Conservation (phyloP, 1,139 yeast genomes). For the Suhomyces bolitotheri region DNA sequence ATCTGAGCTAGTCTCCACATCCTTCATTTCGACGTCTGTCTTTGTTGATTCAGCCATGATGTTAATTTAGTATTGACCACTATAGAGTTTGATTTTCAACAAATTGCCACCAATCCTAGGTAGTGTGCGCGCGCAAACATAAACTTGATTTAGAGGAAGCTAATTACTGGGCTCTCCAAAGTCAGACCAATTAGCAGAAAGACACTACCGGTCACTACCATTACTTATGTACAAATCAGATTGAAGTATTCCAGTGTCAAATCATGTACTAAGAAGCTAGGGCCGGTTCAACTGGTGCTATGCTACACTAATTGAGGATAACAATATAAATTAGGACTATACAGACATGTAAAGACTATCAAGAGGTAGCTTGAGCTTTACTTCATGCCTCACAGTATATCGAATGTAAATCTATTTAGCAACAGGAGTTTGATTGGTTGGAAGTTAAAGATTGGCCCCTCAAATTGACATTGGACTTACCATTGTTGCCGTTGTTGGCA, state of each 20-base stretch:
- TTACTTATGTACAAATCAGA: no score
- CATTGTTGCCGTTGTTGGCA: conserved; percentile 42
- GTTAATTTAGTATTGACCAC: no score
- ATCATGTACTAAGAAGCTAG: no score
- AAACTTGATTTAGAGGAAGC: not conserved
- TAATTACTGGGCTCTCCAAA: not conserved
- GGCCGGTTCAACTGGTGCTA: no score
- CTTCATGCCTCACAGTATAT: conserved; percentile 1
- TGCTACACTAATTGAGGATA: no score
- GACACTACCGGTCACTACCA: no score
- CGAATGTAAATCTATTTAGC: conserved; percentile 38
- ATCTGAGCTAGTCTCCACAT: conserved; percentile 14
- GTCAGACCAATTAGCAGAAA: not conserved
- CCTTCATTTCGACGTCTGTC: conserved; percentile 35
- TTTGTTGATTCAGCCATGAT: conserved; percentile 14
- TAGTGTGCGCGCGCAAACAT: conserved; percentile 2
- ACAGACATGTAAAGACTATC: conserved; percentile 6
- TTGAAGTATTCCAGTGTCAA: no score
- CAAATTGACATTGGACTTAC: conserved; percentile 77
- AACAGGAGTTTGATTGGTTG: conserved; percentile 71
- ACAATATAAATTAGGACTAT: conserved; percentile 11
- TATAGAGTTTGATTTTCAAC: conserved; percentile 4
- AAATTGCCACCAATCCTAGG: conserved; percentile 1
- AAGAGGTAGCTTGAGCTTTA: not conserved
- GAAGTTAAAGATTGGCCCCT: conserved; percentile 84